Conservation (phyloP, 345 rosid genomes). For the Cardamine resedifolia region DNA sequence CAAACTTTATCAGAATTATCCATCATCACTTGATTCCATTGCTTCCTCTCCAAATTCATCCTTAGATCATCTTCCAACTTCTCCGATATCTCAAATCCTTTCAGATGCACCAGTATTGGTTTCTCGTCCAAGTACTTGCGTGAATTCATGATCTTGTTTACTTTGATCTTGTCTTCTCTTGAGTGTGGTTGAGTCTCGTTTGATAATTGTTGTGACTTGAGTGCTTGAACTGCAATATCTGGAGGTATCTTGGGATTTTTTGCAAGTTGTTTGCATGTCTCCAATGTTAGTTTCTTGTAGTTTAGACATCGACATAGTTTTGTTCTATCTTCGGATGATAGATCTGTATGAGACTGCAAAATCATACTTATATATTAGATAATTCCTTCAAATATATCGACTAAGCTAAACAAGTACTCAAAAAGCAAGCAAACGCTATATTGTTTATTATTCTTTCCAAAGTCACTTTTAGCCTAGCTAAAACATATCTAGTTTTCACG, state of each 20-base stretch:
- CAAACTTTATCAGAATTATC: slow-evolving; percentile 53
- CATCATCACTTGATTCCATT: slow-evolving; percentile 22
- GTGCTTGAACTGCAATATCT: slow-evolving; percentile 60
- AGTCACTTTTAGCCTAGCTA: not conserved
- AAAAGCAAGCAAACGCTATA: not conserved
- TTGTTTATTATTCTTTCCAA: not conserved
- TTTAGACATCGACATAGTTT: slow-evolving; percentile 65
- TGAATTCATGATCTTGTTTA: slow-evolving; percentile 8
- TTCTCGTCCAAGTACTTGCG: slow-evolving; percentile 30
- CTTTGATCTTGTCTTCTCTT: slow-evolving; percentile 26
- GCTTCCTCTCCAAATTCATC: slow-evolving; percentile 39
- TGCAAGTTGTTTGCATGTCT: slow-evolving; percentile 71
- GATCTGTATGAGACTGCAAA: slow-evolving; percentile 67
- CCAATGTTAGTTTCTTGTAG: slow-evolving; percentile 67
- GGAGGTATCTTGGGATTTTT: slow-evolving; percentile 89
- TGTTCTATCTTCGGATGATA: slow-evolving; percentile 62
- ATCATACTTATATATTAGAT: not conserved
- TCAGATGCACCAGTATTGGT: slow-evolving; percentile 27
- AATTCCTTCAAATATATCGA: not conserved
- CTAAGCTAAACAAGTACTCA: not conserved
- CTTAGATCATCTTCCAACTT: slow-evolving; percentile 36
- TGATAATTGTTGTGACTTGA: slow-evolving; percentile 50
- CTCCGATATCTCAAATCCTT: slow-evolving; percentile 32
- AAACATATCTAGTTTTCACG: slow-evolving; percentile 17
- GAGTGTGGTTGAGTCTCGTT: slow-evolving; percentile 18